Evolutionary conservation across 208 protist genomes (phyloP).

Genomic region (Trypanosoma scelopori): DNA sequence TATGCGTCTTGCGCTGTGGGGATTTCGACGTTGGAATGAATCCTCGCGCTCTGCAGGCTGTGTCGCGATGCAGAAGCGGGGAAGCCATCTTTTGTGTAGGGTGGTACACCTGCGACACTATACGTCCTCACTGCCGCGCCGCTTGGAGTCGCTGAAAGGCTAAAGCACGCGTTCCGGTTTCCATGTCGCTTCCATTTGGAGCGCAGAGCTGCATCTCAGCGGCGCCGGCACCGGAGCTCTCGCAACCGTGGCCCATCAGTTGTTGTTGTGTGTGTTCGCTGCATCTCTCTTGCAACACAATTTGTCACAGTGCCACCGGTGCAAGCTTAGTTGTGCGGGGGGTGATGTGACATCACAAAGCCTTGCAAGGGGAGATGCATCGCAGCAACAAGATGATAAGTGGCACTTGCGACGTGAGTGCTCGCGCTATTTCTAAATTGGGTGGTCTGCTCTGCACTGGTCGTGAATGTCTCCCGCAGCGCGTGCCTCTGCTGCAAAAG

Average conservation of each 20-base stretch:
- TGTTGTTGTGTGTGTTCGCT: constrained; percentile 37
- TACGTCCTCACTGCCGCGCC: constrained; percentile 16
- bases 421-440: constrained; percentile 49
- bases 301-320: constrained; percentile 35
- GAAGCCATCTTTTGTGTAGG: neutral
- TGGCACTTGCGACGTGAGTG: constrained; percentile 29
- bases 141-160: constrained; percentile 11
- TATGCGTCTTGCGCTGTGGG: constrained; percentile 23
- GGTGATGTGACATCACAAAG: constrained; percentile 35
- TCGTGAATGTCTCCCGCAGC: constrained; percentile 11
- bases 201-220: constrained; percentile 23
- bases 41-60: constrained; percentile 16
- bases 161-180: constrained; percentile 9
- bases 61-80: constrained; percentile 13
- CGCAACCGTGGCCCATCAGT: constrained; percentile 22
- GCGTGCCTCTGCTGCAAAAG: constrained; percentile 6
- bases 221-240: constrained; percentile 18
- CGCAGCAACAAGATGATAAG: constrained; percentile 42
- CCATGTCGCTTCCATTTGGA: constrained; percentile 14
- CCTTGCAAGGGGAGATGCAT: constrained; percentile 33
- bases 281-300: constrained; percentile 47
- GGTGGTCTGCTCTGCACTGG: constrained; percentile 39
- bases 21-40: constrained; percentile 23
- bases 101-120: neutral
- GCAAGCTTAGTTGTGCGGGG: constrained; percentile 34